Evolutionary conservation across 371 early-diverging fungal genomes (phyloP).

Genomic region (Fennellomyces sp.): DNA sequence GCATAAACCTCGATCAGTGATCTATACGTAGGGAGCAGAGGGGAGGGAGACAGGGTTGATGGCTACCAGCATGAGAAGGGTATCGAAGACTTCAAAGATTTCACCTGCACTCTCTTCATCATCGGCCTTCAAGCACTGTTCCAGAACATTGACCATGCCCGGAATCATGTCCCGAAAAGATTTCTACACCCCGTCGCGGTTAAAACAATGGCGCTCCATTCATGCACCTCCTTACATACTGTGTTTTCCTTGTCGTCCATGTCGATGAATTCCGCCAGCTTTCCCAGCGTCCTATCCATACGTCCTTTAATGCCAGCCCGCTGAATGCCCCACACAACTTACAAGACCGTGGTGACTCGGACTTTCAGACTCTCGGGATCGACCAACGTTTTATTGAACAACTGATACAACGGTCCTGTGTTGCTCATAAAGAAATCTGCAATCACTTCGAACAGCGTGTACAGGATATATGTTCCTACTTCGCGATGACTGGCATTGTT

Average conservation of each 20-base stretch:
- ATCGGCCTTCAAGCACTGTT: conserved; percentile 67
- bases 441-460: conserved; percentile 82
- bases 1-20: no score
- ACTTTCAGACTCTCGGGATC: conserved; percentile 87
- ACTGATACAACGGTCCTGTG: conserved; percentile 64
- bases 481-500: conserved; percentile 78
- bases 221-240: no score
- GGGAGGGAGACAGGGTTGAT: no score
- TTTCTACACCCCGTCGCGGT: no score
- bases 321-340: no score
- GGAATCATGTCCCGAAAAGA: conserved; percentile 77
- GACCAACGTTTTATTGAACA: conserved; percentile 73
- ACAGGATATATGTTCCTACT: conserved; percentile 83
- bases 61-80: conserved; percentile 69
- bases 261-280: conserved; percentile 85
- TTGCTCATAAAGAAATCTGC: conserved; percentile 73
- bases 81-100: conserved; percentile 88
- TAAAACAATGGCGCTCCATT: no score
- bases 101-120: conserved; percentile 75
- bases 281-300: conserved; percentile 68
- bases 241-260: conserved; percentile 68
- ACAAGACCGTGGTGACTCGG: conserved; percentile 76
- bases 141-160: conserved; percentile 82
- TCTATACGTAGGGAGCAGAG: background rate
- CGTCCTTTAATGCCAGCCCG: background rate